Base-by-base conservation (phyloP, 257 asterid genomes). In the Oldenlandia corymbosa region DNA sequence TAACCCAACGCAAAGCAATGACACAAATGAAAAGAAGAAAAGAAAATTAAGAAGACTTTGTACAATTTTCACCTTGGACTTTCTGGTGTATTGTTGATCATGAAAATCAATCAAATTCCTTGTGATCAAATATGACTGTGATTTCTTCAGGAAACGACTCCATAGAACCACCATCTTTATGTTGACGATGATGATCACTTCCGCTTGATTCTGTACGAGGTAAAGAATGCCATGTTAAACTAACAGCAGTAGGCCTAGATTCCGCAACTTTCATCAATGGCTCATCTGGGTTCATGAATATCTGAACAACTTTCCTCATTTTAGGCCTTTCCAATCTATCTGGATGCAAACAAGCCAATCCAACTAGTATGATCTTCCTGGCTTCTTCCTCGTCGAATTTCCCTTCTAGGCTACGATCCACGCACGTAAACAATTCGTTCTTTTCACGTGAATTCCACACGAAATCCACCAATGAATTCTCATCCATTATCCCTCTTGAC, bases 311-410 rank as follows among this genome's bases (percentile, higher is more conserved):
- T 73, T 84, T 87, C 23, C 86, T 76, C 82, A 83, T 87, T 31
- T 60, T 81, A n/a, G 95, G 95, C 74, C 95, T 68, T n/a, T 72
- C 54, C 73, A 62, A 64, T 26, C 78, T 76, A 48, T 83, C 83
- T 2, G 86, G 95, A 70, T 83, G 83, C 82, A 84, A 71, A 67
- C 90, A 81, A 18, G 90, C 92, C 30, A 84, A 71, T 27, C 90
- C 92, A 27, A 79, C 77, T 9, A 81, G 28, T 71, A 84, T 73
- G 26, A 74, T 56, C 61, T 86, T 79, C 51, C 46, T 73, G 45
- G 59, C 87, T 62, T 76, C 67, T 20, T 79, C 84, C 43, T 79
- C 77, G 2, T 79, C 80, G n/a, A 68, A 80, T 36, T 58, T 28
- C 0, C 81, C 83, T 26, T 68, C 75, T 16, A 75, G 73, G 17